A percentile compares a stretch with the other conserved stretches of the same genome.
These are phyloP conservation scores for Wickerhamiella siamensis DNA, from an alignment of 805 yeast species.

Conservation along the genomic window DNA sequence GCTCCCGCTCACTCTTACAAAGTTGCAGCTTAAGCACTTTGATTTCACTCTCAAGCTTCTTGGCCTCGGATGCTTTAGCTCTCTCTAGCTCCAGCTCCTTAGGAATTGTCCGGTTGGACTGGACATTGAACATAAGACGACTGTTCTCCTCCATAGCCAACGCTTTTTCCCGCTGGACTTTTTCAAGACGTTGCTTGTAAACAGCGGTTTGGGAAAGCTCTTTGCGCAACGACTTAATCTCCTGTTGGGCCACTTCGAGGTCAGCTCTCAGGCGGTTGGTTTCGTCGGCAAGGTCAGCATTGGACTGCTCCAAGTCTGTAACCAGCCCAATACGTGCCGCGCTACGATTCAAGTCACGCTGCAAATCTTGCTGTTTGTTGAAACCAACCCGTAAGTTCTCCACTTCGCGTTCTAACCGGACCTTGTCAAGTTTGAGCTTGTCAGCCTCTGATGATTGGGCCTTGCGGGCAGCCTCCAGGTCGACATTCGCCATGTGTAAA, in stretches of 20 bases:
- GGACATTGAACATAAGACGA: conserved; percentile 11
- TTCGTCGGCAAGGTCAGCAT: neutral
- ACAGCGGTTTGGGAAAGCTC: conserved; percentile 5
- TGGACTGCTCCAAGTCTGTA: conserved; percentile 1
- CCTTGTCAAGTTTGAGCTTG: neutral
- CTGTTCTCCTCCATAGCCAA: conserved; percentile 12
- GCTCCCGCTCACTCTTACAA: conserved; percentile 21
- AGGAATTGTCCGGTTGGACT: conserved; percentile 5
- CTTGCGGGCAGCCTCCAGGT: neutral
- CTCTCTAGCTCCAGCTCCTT: conserved; percentile 12
- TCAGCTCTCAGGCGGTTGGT: conserved; percentile 4
- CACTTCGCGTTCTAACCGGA: neutral
- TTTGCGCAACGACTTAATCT: conserved; percentile 6
- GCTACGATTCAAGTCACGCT: neutral
- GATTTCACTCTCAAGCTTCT: conserved; percentile 19
- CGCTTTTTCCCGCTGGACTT: conserved; percentile 18
- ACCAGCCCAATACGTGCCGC: neutral
- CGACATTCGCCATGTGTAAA: neutral
- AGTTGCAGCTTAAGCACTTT: conserved; percentile 22
- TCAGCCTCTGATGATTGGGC: neutral
- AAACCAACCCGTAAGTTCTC: neutral
- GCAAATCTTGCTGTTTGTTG: neutral
- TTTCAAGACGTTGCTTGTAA: conserved; percentile 14
- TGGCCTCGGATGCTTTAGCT: conserved; percentile 12
- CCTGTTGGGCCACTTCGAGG: conserved; percentile 6